Conservation (phyloP, 495 filamentous ascomycete species). For the Penicillium desertorum region DNA sequence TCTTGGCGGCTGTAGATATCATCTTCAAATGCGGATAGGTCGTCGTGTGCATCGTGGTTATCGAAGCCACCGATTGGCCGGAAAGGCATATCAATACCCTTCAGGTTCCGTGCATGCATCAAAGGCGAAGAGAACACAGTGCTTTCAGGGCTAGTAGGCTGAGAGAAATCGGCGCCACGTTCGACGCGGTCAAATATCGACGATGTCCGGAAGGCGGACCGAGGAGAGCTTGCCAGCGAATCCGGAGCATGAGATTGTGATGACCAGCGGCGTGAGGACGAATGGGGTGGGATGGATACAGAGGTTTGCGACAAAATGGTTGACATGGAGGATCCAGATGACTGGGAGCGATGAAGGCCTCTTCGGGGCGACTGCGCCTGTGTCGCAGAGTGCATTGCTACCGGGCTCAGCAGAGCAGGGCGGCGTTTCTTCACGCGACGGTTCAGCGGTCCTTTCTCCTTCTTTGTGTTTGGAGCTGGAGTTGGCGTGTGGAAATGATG, state of each 20-base stretch:
- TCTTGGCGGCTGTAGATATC: constrained; percentile 24
- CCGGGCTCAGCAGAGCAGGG: constrained; percentile 50
- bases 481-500: constrained; percentile 82
- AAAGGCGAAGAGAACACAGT: constrained; percentile 54
- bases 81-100: constrained; percentile 53
- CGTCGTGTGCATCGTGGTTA: constrained; percentile 17
- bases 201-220: constrained; percentile 68
- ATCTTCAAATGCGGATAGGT: constrained; percentile 24
- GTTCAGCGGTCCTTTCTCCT: constrained; percentile 48
- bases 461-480: constrained; percentile 36
- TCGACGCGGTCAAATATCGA: constrained; percentile 73
- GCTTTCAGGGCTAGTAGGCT: constrained; percentile 74
- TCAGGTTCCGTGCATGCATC: constrained; percentile 46
- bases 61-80: constrained; percentile 42
- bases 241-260: constrained; percentile 65
- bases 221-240: constrained; percentile 79
- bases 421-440: constrained; percentile 73
- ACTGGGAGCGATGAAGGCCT: constrained; percentile 40
- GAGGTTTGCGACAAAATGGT: constrained; percentile 64
- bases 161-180: constrained; percentile 56
- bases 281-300: constrained; percentile 54
- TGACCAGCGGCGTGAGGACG: constrained; percentile 60
- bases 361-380: constrained; percentile 42
- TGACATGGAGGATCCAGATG: constrained; percentile 51
- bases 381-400: constrained; percentile 58